Evolutionary conservation across 1,284 basidiomycete species (phyloP), one percentile per base, ranked within the genome.

Genomic region (Chiua sp.): DNA sequence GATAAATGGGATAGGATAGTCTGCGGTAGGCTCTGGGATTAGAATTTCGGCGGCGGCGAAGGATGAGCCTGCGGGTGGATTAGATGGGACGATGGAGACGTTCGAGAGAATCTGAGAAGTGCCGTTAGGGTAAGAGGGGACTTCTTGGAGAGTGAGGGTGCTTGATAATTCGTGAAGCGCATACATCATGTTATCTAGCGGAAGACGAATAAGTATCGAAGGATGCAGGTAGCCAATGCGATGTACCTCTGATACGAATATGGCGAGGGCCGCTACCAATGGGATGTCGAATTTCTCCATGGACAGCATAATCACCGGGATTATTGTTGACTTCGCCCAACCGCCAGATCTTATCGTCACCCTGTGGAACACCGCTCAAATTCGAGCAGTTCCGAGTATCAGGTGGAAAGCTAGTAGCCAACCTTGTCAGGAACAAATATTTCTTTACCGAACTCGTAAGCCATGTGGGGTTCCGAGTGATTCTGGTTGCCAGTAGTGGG

Each of bases 351-450:
- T 77, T 87, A 72, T 90, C 87, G 5, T 73, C 80, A 12, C 88
- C 88, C 87, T 90, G 60, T 39, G 20, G 15, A 7, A 55, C 7
- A 16, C 2, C 2, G 26, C n/a, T n/a, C n/a, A n/a, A n/a, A n/a
- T n/a, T n/a, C n/a, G n/a, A n/a, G n/a, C n/a, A n/a, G n/a, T n/a
- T n/a, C n/a, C n/a, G n/a, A n/a, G n/a, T n/a, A n/a, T n/a, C n/a
- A n/a, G n/a, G n/a, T 18, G 37, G 37, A 39, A 49, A 13, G 42
- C 49, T 49, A 20, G 69, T n/a, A n/a, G n/a, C 80, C 62, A 57
- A 88, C 88, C 67, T 90, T 75, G 72, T 90, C 89, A 1, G 88
- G 85, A 28, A 91, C 76, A 53, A 90, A 78, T 4, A 90, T 63
- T 64, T 90, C 87, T 3, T 66, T 66, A 5, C 75, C 76, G 66